Base-by-base conservation (phyloP, 1,139 yeast species). In the Barnettozyma hawaiiensis region DNA sequence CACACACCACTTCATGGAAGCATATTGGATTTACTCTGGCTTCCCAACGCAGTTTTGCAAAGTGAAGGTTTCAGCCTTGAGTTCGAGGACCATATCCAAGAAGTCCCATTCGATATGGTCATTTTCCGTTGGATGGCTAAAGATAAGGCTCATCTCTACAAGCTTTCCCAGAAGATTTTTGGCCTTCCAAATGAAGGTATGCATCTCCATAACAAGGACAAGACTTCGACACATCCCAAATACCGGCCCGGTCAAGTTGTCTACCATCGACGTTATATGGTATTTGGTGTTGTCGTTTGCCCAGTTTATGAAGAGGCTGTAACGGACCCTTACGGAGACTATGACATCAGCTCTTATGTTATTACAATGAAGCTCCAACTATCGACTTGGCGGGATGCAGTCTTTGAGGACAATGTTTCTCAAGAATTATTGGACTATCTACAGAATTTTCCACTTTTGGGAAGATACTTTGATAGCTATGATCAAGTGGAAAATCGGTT, bases 401-500 rank as follows among this genome's bases (percentile, higher is more conserved):
- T 2, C 7, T 18, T 24, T 5, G 36, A 36, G 9, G 18, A 21
- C 7, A 26, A n/a, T 3, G n/a, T 35, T 5, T 19, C n/a, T 16
- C 21, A 15, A 15, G 36, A 24, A 2, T 21, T 35, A 15, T 11
- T 35, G 8, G 26, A 27, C 11, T 31, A 22, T 14, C 19, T 45
- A 3, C 9, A 15, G 8, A 28, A 11, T 7, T 31, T 40, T 7
- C 41, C 42, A 15, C 21, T 32, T 10, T 18, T 45, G 16, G 48
- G 44, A 7, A 37, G 38, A 26, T 42, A 34, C 18, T 45, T 45
- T n/a, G 29, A 35, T 12, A 37, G 24, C 5, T 43, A 31, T 23
- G 44, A 45, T 26, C 16, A 21, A 14, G 12, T 14, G 6, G 21
- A 12, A 7, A 9, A 14, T 12, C 21, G 21, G 7, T 31, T 31